Evolutionary conservation across 371 early-diverging fungal genomes (phyloP).

Genomic region (Lichtheimia ornata): DNA sequence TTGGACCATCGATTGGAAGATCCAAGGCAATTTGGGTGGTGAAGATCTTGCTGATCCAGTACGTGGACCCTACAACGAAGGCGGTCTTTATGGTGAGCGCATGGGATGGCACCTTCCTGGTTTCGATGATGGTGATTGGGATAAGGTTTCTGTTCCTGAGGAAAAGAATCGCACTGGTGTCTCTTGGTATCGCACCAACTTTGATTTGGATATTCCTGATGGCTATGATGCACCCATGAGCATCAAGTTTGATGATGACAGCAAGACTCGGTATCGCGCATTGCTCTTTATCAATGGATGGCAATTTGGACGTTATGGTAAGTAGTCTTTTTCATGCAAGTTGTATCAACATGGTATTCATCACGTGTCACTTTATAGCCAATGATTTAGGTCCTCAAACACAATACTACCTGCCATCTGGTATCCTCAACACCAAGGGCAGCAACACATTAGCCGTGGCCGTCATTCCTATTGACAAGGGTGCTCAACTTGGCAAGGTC

Average conservation of each 20-base stretch:
- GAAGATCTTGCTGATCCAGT: conserved; percentile 26
- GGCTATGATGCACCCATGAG: conserved; percentile 21
- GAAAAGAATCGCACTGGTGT: conserved; percentile 14
- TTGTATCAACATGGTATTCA: not conserved
- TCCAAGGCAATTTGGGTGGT: conserved; percentile 26
- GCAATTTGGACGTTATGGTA: conserved; percentile 27
- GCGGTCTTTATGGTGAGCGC: conserved; percentile 26
- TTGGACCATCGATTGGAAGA: conserved; percentile 18
- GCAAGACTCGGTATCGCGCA: conserved; percentile 15
- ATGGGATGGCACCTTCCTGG: conserved; percentile 30
- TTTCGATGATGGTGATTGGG: conserved; percentile 21
- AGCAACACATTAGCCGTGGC: conserved; percentile 21
- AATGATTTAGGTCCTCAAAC: conserved; percentile 26
- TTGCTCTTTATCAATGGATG: conserved; percentile 26
- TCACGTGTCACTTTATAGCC: conserved; percentile 3
- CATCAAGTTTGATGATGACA: conserved; percentile 13
- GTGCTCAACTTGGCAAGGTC: conserved; percentile 14
- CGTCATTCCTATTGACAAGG: conserved; percentile 18
- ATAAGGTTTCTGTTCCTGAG: conserved; percentile 8
- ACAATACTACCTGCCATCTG: conserved; percentile 18
- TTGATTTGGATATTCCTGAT: conserved; percentile 16
- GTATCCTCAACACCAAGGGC: conserved; percentile 26
- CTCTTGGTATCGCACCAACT: conserved; percentile 21
- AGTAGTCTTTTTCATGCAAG: not conserved
- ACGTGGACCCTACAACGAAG: conserved; percentile 24